Base-by-base conservation (phyloP, 768 basidiomycete species). In the Mrakia blollopis region DNA sequence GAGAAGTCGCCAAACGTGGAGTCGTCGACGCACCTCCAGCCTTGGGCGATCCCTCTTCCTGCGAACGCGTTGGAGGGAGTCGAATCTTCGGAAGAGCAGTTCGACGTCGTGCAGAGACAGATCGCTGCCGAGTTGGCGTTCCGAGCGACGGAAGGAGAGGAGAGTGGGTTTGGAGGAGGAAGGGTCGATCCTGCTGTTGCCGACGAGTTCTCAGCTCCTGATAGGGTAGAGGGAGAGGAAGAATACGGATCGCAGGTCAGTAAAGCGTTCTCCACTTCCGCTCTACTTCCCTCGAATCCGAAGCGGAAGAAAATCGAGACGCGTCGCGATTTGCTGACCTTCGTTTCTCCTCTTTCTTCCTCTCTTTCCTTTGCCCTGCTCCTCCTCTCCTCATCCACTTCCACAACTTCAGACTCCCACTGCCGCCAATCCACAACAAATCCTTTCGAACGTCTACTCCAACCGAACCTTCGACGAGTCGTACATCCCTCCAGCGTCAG, bases 1-100 rank as follows among this genome's bases (percentile, higher is more conserved):
- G 37, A 39, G 21, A 21, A 68, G 37, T 68, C 65, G 1, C 25
- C 65, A 3, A 23, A 37, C 14, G 35, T 9, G 16, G 54, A 41
- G 9, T 28, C 54, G 54, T 30, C 39, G 54, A 37, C 16, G 21
- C 52, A 37, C 32, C 8, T 16, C 25, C 72, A 73, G 60, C 25
- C 37, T 25, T 73, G 72, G 72, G 37, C 21, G 41, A 44, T 73
- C 60, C 72, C 72, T 32, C 41, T 39, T n/a, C 60, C 72, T 10
- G 72, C 61, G 41, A 47, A 63, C 72, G 72, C 61, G 14, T 23
- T 32, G 57, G 60, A 41, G 14, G 72, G 37, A 23, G 13, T 47
- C 57, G 37, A 54, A 18, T 41, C 69, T 16, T n/a, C 44, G 1
- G 37, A 25, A 21, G 35, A 68, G 18, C 35, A 18, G 65, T 68